Base-by-base conservation (phyloP, 2,329 filamentous ascomycete species). In the Mycosphaerella arachidis region DNA sequence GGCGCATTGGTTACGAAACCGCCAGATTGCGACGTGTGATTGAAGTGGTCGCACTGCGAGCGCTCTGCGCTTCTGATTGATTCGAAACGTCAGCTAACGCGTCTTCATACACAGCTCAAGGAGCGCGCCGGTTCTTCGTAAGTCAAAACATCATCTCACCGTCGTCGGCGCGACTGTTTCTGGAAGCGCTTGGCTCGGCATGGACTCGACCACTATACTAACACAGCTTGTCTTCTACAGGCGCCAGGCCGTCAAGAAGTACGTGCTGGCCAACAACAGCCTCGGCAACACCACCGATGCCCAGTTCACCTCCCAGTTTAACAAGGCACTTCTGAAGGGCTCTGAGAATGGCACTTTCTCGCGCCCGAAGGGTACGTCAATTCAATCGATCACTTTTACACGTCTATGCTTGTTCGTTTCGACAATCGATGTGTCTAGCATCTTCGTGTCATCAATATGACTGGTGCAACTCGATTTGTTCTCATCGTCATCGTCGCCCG, bases 271-370 rank as follows among this genome's bases (percentile, higher is more conserved):
- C 73, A 90, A 89, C 83, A 89, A 89, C 81, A 84, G 83, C 71
- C 79, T 87, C 69, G 76, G 76, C 64, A 65, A 72, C 65, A 78
- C 82, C 57, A 80, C 77, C 66, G 81, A 83, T 63, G 75, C 77
- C 57, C 79, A 81, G 59, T 89, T 90, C 75, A 86, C 86, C 74
- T 83, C 83, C 63, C 87, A 92, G 71, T 91, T 95, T 85, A 94
- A 94, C 86, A 89, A 88, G 77, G 90, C 91, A 56, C 82, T 95
- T 74, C 86, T 88, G 78, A 79, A 81, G 61, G 92, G 92, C 76
- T 91, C 92, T 70, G 90, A 95, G 72, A 92, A 89, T 82, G 90
- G 90, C 64, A 83, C 90, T 71, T 96, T 96, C 74, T 84, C 87
- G 73, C 91, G 93, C 76, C 92, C 92, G 72, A 96, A 96, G 86